A percentile compares a stretch with the other conserved stretches of the same genome.
These are phyloP conservation scores for Capsella bursapastoris DNA, from an alignment of 345 rosid genomes.

Conservation along the genomic window DNA sequence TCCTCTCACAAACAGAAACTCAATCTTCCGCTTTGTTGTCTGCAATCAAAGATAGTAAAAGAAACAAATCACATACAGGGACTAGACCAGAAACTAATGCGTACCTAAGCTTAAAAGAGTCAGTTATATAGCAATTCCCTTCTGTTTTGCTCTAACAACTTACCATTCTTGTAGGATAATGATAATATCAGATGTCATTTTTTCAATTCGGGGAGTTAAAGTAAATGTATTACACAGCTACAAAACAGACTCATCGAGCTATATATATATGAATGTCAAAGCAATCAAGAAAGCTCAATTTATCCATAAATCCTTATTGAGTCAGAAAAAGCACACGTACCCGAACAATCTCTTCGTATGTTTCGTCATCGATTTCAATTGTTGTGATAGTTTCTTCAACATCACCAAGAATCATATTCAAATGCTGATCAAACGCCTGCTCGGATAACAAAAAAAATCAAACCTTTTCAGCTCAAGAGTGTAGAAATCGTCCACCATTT, in stretches of 20 bases:
- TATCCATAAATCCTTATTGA: neutral
- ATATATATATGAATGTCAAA: neutral
- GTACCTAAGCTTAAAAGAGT: conserved; percentile 15
- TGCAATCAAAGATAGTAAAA: conserved; percentile 46
- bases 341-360: conserved; percentile 98
- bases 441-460: conserved; percentile 9
- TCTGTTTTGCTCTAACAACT: neutral
- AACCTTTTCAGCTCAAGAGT: neutral
- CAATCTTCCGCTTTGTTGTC: conserved; percentile 83
- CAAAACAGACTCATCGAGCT: conserved; percentile 11
- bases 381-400: conserved; percentile 97
- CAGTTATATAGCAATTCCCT: neutral
- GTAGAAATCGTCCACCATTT: neutral
- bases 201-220: neutral
- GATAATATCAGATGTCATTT: neutral
- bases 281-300: neutral
- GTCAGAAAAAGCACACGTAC: conserved; percentile 48
- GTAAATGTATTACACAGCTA: conserved; percentile 5
- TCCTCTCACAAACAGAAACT: conserved; percentile 95
- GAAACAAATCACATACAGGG: neutral
- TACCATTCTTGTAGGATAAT: neutral
- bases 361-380: conserved; percentile 97
- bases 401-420: conserved; percentile 99
- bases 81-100: neutral
- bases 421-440: conserved; percentile 99